Base-by-base conservation (phyloP, 768 basidiomycete genomes). In the Mycena haematopus region DNA sequence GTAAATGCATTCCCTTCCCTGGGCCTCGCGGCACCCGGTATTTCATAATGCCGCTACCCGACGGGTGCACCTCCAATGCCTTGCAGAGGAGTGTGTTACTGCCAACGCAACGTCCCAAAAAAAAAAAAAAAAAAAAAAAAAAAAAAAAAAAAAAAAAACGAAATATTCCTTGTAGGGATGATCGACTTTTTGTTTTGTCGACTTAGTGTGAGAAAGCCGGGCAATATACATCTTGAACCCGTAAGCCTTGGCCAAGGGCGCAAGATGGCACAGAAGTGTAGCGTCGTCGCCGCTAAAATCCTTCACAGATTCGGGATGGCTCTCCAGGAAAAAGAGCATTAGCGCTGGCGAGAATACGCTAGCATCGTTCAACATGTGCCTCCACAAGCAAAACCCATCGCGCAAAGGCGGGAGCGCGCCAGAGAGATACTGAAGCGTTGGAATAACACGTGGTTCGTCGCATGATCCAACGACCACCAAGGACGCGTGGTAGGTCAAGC, bases 1-100 rank as follows among this genome's bases (percentile, higher is more conserved):
- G 52, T 60, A 53, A 60, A 60, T 60, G 59, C 59, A 60, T 60
- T 54, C 52, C 59, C 36, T 15, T 9, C 36, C 36, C 36, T 38
- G 36, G 7, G 36, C 9, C 36, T 33, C 7, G 36, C 14, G 36
- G 36, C 36, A 38, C 36, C 36, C 36, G 14, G 36, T 38, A 38
- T 9, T 15, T 3, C 7, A 38, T 38, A 38, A 15, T 33, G 31
- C 31, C 31, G 31, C 31, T 33, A 33, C 31, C 31, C 31, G 31
- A 33, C 31, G 31, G 31, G 31, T 33, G 36, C 7, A 38, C 36
- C 36, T 9, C 36, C 36, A 38, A 38, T 38, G 36, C 36, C 31
- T 33, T 33, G 31, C 31, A 33, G 31, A 33, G 31, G 31, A 33
- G 36, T 9, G 36, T 38, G 36, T 38, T 9, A 15, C 36, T 38